These are phyloP conservation scores for Henckelia pumila DNA, from an alignment of 257 asterid species.

Conservation along the genomic window DNA sequence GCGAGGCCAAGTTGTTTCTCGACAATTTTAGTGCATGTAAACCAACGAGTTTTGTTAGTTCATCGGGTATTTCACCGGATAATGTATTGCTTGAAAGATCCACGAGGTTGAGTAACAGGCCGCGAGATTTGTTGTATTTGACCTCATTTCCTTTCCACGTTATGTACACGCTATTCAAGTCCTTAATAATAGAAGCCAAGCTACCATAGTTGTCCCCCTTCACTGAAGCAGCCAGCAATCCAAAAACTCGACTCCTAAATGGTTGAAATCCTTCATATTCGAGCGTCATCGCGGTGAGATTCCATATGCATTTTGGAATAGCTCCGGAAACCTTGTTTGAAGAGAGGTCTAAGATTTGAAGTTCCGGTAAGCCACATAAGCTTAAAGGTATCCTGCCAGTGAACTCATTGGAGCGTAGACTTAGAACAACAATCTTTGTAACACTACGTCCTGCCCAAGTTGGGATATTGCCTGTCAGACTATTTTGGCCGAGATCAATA, in stretches of 20 bases:
- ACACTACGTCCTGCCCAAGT: background rate
- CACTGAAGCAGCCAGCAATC: too few relatives aligned
- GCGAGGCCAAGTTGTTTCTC: too few relatives aligned
- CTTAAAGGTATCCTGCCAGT: constrained; percentile 5
- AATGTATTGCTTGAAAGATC: constrained; percentile 14
- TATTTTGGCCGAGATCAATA: constrained; percentile 14
- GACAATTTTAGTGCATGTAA: constrained; percentile 12
- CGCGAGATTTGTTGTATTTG: background rate
- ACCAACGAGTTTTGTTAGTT: constrained; percentile 10
- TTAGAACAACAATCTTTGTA: background rate
- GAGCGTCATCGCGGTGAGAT: constrained; percentile 1
- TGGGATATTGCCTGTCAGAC: constrained; percentile 6
- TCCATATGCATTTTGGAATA: constrained; percentile 20
- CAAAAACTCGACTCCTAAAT: too few relatives aligned
- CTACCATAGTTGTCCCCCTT: too few relatives aligned
- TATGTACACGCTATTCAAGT: background rate
- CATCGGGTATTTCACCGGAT: constrained; percentile 4
- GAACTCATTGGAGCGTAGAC: constrained; percentile 9
- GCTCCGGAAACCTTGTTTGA: constrained; percentile 19
- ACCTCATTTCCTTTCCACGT: constrained; percentile 1
- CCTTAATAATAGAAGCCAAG: background rate
- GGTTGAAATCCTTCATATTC: too few relatives aligned
- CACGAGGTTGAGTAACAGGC: background rate
- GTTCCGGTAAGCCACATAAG: background rate
- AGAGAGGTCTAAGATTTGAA: constrained; percentile 24